Evolutionary conservation across 1,284 basidiomycete genomes (phyloP).

Genomic region (Boletus putidus): DNA sequence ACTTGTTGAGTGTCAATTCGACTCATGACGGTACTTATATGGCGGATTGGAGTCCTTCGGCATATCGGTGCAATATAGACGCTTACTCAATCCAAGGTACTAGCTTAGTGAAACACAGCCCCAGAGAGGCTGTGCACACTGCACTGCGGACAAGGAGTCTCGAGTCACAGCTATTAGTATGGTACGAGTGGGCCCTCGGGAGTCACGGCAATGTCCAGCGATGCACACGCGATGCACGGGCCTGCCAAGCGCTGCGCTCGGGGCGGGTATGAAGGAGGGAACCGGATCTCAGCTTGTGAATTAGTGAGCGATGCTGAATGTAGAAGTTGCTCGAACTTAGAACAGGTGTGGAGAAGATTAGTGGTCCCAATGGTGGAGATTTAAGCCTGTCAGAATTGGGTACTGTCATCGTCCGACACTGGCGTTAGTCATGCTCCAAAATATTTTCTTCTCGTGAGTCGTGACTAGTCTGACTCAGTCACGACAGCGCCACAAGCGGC

Average conservation of each 20-base stretch:
- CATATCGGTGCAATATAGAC: too few species aligned
- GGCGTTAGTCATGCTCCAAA: neutral
- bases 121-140: neutral
- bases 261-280: neutral
- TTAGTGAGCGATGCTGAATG: too few species aligned
- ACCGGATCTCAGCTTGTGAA: neutral
- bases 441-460: neutral
- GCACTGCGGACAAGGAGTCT: neutral
- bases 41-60: too few species aligned
- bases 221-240: neutral
- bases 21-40: neutral
- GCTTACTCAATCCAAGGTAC: too few species aligned
- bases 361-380: neutral
- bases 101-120: neutral
- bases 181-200: neutral
- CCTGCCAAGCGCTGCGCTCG: neutral
- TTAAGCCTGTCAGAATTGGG: too few species aligned
- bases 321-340: constrained; percentile 1
- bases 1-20: neutral
- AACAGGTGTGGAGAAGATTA: neutral
- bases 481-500: constrained; percentile 2
- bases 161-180: constrained; percentile 2
- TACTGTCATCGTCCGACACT: too few species aligned
- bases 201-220: neutral
- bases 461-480: constrained; percentile 11